A percentile compares a stretch with the other conserved stretches of the same genome.
Conservation (phyloP, 2,329 filamentous ascomycete genomes). For the Chrysoporthe cubensis region DNA sequence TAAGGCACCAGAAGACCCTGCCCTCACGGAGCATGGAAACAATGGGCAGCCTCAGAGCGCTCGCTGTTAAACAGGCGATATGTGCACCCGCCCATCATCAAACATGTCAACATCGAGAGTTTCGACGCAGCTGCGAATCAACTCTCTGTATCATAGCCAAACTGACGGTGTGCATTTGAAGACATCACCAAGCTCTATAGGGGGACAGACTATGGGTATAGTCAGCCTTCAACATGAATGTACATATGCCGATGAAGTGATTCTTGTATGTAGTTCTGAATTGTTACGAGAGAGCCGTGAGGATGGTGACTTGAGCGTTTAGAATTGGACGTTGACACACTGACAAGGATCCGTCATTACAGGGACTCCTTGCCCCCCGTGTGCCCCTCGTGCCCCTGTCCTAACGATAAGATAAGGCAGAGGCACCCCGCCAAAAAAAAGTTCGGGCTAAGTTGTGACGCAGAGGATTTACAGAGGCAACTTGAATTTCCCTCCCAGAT, state of each 20-base stretch:
- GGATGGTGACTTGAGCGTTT: too few species aligned
- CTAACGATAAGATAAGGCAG: constrained; percentile 2
- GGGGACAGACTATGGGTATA: not conserved
- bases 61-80: not conserved
- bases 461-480: constrained; percentile 7
- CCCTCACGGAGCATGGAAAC: not conserved
- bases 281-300: too few species aligned
- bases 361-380: not conserved
- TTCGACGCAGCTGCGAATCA: not conserved
- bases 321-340: too few species aligned
- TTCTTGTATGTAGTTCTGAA: too few species aligned
- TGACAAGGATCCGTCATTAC: not conserved
- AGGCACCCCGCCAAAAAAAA: constrained; percentile 14
- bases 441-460: constrained; percentile 1
- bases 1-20: not conserved
- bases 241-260: not conserved
- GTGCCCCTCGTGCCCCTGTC: not conserved
- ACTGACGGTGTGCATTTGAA: not conserved
- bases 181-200: not conserved
- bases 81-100: not conserved
- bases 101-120: not conserved
- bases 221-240: not conserved
- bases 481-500: not conserved
- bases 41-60: not conserved
- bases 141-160: not conserved